Conservation (phyloP, 202 grass and related monocot genomes). For the Digitaria exilis region DNA sequence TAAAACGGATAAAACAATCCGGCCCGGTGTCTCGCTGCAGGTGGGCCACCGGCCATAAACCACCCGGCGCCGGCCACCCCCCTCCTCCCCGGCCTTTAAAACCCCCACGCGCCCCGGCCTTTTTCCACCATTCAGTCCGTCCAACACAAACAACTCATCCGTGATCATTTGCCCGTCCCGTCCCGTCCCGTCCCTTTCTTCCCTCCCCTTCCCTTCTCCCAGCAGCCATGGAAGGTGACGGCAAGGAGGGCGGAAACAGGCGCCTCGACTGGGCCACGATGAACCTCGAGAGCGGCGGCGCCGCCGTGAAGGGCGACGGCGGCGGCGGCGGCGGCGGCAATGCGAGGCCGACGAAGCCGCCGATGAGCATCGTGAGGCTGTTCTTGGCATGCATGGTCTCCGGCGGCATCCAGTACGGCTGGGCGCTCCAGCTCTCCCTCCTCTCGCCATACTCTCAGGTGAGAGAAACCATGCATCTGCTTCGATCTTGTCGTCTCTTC, state of each 20-base stretch:
- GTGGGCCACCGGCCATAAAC: slow-evolving; percentile 43
- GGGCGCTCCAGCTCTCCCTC: slow-evolving; percentile 93
- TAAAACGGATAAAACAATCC: slow-evolving; percentile 25
- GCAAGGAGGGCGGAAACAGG: neutral
- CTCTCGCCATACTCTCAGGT: slow-evolving; percentile 86
- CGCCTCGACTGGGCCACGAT: slow-evolving; percentile 5
- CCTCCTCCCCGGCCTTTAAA: slow-evolving; percentile 6
- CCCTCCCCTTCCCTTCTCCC: neutral
- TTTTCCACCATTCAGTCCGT: neutral
- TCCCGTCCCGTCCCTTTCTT: neutral
- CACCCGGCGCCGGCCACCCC: neutral
- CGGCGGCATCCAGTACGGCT: slow-evolving; percentile 93
- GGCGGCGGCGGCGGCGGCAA: neutral
- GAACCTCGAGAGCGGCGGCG: slow-evolving; percentile 16
- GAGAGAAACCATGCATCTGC: neutral
- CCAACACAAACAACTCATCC: neutral
- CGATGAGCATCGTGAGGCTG: slow-evolving; percentile 42
- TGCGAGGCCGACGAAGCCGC: neutral
- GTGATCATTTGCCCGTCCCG: neutral
- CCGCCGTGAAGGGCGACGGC: no score
- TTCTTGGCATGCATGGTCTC: slow-evolving; percentile 75
- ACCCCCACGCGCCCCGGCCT: neutral
- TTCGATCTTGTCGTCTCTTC: neutral
- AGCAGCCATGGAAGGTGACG: slow-evolving; percentile 31
- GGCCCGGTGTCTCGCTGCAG: neutral